These are phyloP conservation scores for Mesembryanthemum crystallinum DNA, from an alignment of 148 eudicot genomes.

Conservation along the genomic window DNA sequence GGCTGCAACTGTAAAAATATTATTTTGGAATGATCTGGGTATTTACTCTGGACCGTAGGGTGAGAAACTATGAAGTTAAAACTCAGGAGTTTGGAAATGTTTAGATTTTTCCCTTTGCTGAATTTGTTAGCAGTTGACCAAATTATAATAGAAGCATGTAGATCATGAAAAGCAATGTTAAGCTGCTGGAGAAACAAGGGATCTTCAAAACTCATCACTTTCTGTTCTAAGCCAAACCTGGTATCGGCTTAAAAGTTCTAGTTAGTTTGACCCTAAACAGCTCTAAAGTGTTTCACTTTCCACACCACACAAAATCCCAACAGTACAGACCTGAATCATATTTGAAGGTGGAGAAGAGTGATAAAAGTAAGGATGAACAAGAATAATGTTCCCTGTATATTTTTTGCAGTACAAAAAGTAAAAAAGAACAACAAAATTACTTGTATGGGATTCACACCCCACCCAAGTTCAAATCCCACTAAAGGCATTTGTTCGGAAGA, in stretches of 20 bases:
- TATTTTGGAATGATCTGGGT: neutral
- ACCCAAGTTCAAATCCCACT: no score
- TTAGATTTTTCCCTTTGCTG: neutral
- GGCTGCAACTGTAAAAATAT: neutral
- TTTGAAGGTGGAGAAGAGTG: neutral
- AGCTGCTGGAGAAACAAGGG: neutral
- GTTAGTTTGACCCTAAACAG: neutral
- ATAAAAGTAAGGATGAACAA: neutral
- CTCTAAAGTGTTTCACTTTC: neutral
- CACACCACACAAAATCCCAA: no score
- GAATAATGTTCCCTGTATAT: no score
- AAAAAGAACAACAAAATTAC: no score
- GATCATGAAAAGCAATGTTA: neutral
- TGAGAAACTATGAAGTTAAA: neutral
- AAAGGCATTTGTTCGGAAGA: no score
- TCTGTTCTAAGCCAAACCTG: neutral
- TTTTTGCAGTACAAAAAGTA: no score
- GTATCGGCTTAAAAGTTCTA: neutral
- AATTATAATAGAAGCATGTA: neutral
- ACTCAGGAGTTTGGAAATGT: neutral
- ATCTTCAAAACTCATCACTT: neutral
- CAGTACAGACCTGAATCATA: neutral
- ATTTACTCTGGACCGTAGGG: neutral
- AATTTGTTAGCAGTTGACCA: slow-evolving; percentile 1
- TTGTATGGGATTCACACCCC: no score